phyloP scores from a whole-genome alignment of 257 asterid species.

The Nemophila menziesii region DNA sequence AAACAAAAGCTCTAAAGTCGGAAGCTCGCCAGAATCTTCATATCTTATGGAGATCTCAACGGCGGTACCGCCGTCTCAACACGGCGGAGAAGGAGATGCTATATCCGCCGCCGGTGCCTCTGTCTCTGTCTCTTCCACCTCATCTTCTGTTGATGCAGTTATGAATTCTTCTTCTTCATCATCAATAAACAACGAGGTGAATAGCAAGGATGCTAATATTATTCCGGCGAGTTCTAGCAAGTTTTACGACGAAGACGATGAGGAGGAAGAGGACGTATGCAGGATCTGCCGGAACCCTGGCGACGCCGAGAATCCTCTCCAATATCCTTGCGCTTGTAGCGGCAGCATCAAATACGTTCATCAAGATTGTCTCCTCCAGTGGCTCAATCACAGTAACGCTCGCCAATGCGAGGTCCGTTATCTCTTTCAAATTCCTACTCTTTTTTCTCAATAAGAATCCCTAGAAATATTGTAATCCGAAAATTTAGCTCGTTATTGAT shows the following conservation, averaged over 20 bases:
- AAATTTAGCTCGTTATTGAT: background rate
- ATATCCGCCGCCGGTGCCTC: conserved; percentile 10
- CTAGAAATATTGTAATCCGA: background rate
- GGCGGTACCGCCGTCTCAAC: conserved; percentile 29
- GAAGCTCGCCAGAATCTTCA: conserved; percentile 19
- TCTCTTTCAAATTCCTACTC: background rate
- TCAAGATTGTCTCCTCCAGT: conserved; percentile 94
- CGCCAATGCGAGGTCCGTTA: conserved; percentile 83
- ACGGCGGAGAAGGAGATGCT: conserved; percentile 19
- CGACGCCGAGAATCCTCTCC: conserved; percentile 78
- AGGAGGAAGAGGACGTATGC: conserved; percentile 92
- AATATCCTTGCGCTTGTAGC: conserved; percentile 94
- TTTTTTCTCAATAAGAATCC: background rate
- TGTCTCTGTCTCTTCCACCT: conserved; percentile 12
- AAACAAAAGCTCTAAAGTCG: conserved; percentile 20
- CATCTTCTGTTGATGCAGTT: conserved; percentile 4
- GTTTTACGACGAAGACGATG: conserved; percentile 45
- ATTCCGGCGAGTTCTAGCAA: conserved; percentile 17
- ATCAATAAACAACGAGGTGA: conserved; percentile 12
- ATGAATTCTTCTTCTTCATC: conserved; percentile 26
- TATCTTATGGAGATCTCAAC: conserved; percentile 78
- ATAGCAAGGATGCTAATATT: conserved; percentile 4
- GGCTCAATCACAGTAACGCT: conserved; percentile 98
- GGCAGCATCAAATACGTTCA: conserved; percentile 96
- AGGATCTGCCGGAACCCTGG: conserved; percentile 98